Evolutionary conservation across 2,329 filamentous ascomycete genomes (phyloP).

Genomic region (Incumbomyces delicatus): DNA sequence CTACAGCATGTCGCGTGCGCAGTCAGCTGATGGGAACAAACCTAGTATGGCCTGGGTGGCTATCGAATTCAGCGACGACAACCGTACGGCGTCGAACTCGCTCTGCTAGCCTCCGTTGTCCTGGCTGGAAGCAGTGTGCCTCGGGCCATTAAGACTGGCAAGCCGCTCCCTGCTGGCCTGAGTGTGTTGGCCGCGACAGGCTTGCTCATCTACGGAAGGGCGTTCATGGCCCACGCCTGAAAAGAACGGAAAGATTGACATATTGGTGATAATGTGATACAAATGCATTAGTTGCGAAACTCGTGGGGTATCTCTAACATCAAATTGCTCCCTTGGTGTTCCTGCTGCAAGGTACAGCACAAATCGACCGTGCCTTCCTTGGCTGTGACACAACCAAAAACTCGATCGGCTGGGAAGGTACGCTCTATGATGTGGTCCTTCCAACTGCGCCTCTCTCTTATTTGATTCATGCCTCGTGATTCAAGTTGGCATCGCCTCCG

Average conservation of each 20-base stretch:
- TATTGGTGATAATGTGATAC: background rate
- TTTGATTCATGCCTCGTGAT: too few species aligned
- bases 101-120: constrained; percentile 77
- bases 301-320: background rate
- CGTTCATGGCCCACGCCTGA: constrained; percentile 36
- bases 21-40: background rate
- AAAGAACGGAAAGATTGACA: too few species aligned
- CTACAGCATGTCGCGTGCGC: background rate
- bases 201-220: constrained; percentile 67
- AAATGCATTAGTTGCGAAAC: background rate
- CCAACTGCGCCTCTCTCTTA: too few species aligned
- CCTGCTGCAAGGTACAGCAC: too few species aligned
- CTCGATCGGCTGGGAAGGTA: too few species aligned
- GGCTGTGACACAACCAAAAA: too few species aligned
- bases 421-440: too few species aligned
- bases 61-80: constrained; percentile 66
- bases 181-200: constrained; percentile 72
- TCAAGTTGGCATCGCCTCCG: too few species aligned
- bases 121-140: constrained; percentile 78
- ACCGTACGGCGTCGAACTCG: constrained; percentile 76
- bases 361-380: too few species aligned
- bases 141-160: constrained; percentile 67
- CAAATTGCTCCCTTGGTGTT: constrained; percentile 1
- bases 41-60: constrained; percentile 63
- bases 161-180: constrained; percentile 73